Percentiles rank a stretch among this genome's conserved stretches.
Conservation (phyloP, 106 monocot species). For the Posidonia australis region DNA sequence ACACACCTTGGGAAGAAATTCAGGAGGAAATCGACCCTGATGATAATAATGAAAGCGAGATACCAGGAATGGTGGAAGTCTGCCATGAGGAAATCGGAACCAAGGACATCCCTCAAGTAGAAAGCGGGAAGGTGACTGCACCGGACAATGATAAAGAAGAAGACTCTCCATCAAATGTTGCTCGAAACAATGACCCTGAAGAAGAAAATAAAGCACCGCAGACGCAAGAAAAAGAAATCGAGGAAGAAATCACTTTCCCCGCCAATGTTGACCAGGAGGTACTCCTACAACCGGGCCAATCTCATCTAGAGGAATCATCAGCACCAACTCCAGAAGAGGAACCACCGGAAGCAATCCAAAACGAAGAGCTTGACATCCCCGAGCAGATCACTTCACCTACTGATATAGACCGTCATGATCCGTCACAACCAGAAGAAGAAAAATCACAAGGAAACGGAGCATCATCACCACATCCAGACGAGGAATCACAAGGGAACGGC, state of each 20-base stretch:
- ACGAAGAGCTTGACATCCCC: neutral
- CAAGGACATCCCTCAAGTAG: too few relatives aligned
- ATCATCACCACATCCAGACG: too few relatives aligned
- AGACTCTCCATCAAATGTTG: neutral
- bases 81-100: too few relatives aligned
- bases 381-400: neutral
- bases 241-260: neutral
- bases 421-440: neutral
- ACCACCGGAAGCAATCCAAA: neutral
- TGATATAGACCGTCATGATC: neutral
- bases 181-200: neutral
- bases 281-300: neutral
- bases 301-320: neutral
- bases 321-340: neutral
- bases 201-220: neutral
- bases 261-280: neutral
- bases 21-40: too few relatives aligned
- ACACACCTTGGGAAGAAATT: neutral
- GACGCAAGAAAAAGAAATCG: neutral
- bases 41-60: neutral
- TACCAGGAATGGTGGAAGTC: neutral
- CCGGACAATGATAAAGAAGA: conserved; percentile 3
- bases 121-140: neutral
- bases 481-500: too few relatives aligned
- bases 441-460: too few relatives aligned